Conservation (phyloP, 805 yeast species). For the Nakazawaea wickerhamii region DNA sequence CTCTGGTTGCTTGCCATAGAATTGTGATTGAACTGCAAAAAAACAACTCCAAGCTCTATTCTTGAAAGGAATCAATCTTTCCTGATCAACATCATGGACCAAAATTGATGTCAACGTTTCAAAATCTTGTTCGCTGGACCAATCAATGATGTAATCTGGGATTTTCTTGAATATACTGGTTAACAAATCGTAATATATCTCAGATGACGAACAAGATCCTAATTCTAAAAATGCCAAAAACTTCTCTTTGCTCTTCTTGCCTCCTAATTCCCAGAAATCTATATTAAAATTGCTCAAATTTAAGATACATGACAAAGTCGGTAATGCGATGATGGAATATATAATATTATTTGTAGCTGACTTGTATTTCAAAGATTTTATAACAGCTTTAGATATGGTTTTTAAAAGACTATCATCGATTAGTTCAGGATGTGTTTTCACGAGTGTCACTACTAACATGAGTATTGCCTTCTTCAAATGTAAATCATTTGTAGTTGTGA, state of each 20-base stretch:
- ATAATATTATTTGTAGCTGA: slow-evolving; percentile 29
- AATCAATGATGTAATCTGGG: slow-evolving; percentile 5
- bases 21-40: slow-evolving; percentile 10
- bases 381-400: slow-evolving; percentile 36
- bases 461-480: slow-evolving; percentile 37
- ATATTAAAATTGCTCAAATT: slow-evolving; percentile 39
- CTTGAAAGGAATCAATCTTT: slow-evolving; percentile 19
- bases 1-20: slow-evolving; percentile 6
- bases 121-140: slow-evolving; percentile 3
- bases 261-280: slow-evolving; percentile 45
- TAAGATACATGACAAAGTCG: slow-evolving; percentile 43
- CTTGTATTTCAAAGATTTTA: slow-evolving; percentile 37
- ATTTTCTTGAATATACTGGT: slow-evolving; percentile 18
- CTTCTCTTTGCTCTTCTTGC: slow-evolving; percentile 39
- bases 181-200: slow-evolving; percentile 38
- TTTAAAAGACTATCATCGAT: slow-evolving; percentile 30
- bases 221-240: slow-evolving; percentile 41
- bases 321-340: slow-evolving; percentile 41
- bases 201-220: slow-evolving; percentile 50
- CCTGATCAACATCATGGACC: slow-evolving; percentile 19
- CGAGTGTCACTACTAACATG: slow-evolving; percentile 29
- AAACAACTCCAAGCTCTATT: slow-evolving; percentile 25
- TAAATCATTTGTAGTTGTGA: slow-evolving; percentile 32
- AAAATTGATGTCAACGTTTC: slow-evolving; percentile 16
- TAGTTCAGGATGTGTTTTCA: slow-evolving; percentile 17